phyloP scores from a whole-genome alignment of 2,329 filamentous ascomycete genomes.

The Aspergillus sp. region DNA sequence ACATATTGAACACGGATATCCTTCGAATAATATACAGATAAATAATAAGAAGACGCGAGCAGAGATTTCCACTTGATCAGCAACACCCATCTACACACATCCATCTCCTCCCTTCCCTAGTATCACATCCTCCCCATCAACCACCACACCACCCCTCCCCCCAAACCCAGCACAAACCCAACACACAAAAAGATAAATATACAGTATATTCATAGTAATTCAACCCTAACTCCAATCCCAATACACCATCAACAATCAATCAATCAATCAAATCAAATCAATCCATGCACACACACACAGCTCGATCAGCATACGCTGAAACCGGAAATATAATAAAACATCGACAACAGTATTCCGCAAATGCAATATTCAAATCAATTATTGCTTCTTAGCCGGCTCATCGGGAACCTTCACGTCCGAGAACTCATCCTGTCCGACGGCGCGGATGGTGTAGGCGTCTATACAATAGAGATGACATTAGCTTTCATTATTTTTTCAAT shows the following conservation, averaged over 20 bases:
- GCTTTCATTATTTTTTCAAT: no score
- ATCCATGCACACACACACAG: neutral
- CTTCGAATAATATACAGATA: neutral
- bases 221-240: neutral
- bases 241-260: neutral
- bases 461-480: neutral
- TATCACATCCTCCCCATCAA: neutral
- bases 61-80: neutral
- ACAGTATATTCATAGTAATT: neutral
- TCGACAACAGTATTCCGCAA: no score
- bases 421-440: slow-evolving; percentile 95
- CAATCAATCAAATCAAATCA: neutral
- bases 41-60: neutral
- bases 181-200: neutral
- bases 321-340: no score
- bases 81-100: neutral
- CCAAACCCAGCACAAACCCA: neutral
- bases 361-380: neutral
- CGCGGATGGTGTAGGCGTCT: slow-evolving; percentile 75
- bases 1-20: neutral
- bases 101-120: neutral
- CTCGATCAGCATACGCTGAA: no score
- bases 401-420: slow-evolving; percentile 91
- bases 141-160: neutral
- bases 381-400: slow-evolving; percentile 53